Percentiles rank a stretch among this genome's conserved stretches.
Evolutionary conservation across 2,329 filamentous ascomycete species (phyloP).

Genomic region (Alternaria brassicicola): DNA sequence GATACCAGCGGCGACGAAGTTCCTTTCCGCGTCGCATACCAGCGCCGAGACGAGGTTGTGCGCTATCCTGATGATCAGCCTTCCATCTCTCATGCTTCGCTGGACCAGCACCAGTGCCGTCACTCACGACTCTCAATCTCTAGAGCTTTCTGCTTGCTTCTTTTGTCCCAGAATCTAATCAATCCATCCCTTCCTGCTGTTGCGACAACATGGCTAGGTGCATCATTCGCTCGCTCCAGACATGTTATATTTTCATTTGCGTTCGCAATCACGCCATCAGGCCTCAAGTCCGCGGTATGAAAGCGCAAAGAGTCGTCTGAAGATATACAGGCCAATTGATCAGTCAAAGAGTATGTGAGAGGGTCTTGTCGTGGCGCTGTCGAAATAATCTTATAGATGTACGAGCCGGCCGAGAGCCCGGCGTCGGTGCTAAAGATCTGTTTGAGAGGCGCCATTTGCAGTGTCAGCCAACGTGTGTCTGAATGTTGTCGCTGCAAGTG

Average conservation of each 20-base stretch:
- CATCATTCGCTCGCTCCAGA: slow-evolving; percentile 61
- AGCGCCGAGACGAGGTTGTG: slow-evolving; percentile 67
- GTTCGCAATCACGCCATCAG: slow-evolving; percentile 57
- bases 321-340: slow-evolving; percentile 64
- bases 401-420: slow-evolving; percentile 42
- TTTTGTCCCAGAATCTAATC: slow-evolving; percentile 70
- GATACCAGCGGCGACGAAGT: slow-evolving; percentile 73
- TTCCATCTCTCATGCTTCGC: neutral
- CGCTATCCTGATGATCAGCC: slow-evolving; percentile 47
- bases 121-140: slow-evolving; percentile 45
- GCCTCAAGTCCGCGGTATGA: slow-evolving; percentile 63
- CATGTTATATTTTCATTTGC: slow-evolving; percentile 69
- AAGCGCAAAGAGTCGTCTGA: slow-evolving; percentile 74
- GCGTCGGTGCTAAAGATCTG: slow-evolving; percentile 28
- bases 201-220: slow-evolving; percentile 61
- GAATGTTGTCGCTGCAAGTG: neutral
- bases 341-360: slow-evolving; percentile 38
- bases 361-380: slow-evolving; percentile 41
- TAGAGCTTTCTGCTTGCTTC: slow-evolving; percentile 57
- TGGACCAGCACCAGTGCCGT: neutral
- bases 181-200: slow-evolving; percentile 75
- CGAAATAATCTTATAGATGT: slow-evolving; percentile 49
- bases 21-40: slow-evolving; percentile 62
- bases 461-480: neutral
- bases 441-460: slow-evolving; percentile 28